phyloP scores from a whole-genome alignment of 2,329 filamentous ascomycete genomes.

The Talaromyces pinophilus region DNA sequence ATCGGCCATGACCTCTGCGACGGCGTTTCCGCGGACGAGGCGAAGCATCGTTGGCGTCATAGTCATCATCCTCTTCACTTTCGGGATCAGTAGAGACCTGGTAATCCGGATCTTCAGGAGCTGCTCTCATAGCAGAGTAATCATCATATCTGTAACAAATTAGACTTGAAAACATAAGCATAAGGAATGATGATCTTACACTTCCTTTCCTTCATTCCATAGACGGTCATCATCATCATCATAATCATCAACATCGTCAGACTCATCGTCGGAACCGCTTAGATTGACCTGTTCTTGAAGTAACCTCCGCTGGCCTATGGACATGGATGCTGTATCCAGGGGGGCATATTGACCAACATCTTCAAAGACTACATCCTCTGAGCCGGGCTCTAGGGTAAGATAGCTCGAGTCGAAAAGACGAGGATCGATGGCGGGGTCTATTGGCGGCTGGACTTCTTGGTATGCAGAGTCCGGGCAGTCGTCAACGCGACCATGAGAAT shows the following conservation, averaged over 20 bases:
- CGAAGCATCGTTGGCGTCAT: constrained; percentile 27
- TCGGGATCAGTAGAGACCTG: constrained; percentile 23
- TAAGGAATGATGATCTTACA: neutral
- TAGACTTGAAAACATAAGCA: neutral
- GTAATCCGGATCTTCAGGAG: constrained; percentile 9
- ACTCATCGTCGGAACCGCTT: constrained; percentile 14
- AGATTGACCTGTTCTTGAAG: constrained; percentile 21
- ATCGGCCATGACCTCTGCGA: constrained; percentile 36
- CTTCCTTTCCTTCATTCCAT: neutral
- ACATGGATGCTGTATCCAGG: constrained; percentile 4
- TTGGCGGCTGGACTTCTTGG: constrained; percentile 6
- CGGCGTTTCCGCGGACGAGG: constrained; percentile 35
- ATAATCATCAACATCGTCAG: constrained; percentile 14
- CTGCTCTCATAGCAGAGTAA: constrained; percentile 23
- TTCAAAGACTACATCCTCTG: neutral
- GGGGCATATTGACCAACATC: neutral
- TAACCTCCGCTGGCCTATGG: constrained; percentile 16
- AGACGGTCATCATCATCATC: constrained; percentile 11
- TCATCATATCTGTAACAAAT: constrained; percentile 17
- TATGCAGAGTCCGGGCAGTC: neutral
- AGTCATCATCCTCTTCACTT: constrained; percentile 29
- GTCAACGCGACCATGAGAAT: neutral
- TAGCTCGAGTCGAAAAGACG: constrained; percentile 20
- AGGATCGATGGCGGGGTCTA: constrained; percentile 22
- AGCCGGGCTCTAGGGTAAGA: neutral